These are phyloP conservation scores for Saturnispora besseyi DNA, from an alignment of 805 yeast genomes.

Conservation along the genomic window DNA sequence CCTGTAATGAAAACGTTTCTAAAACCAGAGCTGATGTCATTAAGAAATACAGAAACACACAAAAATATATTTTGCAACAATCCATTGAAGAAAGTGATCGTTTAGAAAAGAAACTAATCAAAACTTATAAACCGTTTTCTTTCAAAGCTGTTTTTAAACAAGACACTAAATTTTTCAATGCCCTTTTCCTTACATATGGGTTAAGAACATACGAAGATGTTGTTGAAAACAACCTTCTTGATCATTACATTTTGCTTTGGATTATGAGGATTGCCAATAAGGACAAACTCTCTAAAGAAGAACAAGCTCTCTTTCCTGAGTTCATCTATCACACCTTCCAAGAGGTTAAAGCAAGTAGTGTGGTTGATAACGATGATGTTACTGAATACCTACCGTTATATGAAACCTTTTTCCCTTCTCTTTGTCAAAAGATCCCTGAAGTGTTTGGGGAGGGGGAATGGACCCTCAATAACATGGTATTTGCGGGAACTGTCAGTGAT, in stretches of 20 bases:
- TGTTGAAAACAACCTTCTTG: conserved; percentile 38
- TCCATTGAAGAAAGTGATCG: conserved; percentile 38
- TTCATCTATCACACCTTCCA: conserved; percentile 34
- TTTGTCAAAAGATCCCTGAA: conserved; percentile 38
- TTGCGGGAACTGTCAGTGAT: conserved; percentile 30
- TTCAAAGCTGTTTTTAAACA: conserved; percentile 37
- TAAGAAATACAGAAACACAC: conserved; percentile 40
- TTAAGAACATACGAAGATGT: conserved; percentile 45
- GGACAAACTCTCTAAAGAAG: conserved; percentile 25
- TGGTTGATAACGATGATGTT: conserved; percentile 44
- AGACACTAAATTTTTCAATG: conserved; percentile 34
- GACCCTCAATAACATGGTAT: conserved; percentile 39
- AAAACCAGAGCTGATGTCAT: conserved; percentile 26
- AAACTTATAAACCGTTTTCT: conserved; percentile 40
- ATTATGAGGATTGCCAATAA: conserved; percentile 50
- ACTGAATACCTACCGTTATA: conserved; percentile 45
- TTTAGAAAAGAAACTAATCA: conserved; percentile 38
- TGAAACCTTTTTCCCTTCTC: conserved; percentile 33
- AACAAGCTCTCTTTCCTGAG: conserved; percentile 36
- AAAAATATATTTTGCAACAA: conserved; percentile 37
- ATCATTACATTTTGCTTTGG: conserved; percentile 55
- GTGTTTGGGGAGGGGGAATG: conserved; percentile 44
- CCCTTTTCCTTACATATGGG: conserved; percentile 50
- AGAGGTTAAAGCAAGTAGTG: conserved; percentile 25
- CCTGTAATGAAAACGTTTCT: conserved; percentile 17